Conservation (phyloP, 2,329 filamentous ascomycete genomes). For the Elsinoe australis region DNA sequence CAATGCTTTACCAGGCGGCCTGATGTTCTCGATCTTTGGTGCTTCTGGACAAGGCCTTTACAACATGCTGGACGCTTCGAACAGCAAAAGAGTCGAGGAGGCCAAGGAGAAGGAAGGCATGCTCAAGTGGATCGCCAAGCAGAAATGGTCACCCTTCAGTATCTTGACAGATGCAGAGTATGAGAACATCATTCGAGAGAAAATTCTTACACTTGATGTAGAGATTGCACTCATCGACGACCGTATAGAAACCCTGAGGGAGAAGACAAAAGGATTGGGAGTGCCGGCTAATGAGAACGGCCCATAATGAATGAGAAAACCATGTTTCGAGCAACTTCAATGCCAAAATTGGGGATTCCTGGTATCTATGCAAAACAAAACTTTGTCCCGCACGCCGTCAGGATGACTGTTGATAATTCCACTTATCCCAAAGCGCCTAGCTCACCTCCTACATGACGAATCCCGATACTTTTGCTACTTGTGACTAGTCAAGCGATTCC, state of each 20-base stretch:
- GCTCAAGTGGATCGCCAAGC: conserved; percentile 48
- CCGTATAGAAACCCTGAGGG: conserved; percentile 51
- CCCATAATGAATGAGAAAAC: neutral
- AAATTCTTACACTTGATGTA: conserved; percentile 61
- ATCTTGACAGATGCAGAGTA: conserved; percentile 67
- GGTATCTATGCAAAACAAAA: conserved; percentile 10
- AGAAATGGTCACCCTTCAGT: conserved; percentile 64
- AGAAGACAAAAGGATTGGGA: neutral
- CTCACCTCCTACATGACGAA: too few relatives aligned
- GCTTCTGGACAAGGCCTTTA: conserved; percentile 50
- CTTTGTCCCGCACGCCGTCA: too few relatives aligned
- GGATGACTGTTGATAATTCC: too few relatives aligned
- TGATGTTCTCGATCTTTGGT: conserved; percentile 54
- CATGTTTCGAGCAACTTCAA: too few relatives aligned
- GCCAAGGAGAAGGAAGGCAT: conserved; percentile 34
- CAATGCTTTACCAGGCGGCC: conserved; percentile 48
- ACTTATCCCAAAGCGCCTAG: too few relatives aligned
- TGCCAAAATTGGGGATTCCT: neutral
- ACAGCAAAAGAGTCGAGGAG: conserved; percentile 5
- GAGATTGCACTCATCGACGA: conserved; percentile 75
- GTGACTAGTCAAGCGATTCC: conserved; percentile 42
- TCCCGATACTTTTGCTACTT: conserved; percentile 31
- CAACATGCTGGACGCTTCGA: conserved; percentile 42
- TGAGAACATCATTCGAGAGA: conserved; percentile 60
- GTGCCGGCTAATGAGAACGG: neutral